A percentile compares a stretch with the other conserved stretches of the same genome.
Evolutionary conservation across 2,329 filamentous ascomycete species (phyloP).

Genomic region (Cladosporium sp.): DNA sequence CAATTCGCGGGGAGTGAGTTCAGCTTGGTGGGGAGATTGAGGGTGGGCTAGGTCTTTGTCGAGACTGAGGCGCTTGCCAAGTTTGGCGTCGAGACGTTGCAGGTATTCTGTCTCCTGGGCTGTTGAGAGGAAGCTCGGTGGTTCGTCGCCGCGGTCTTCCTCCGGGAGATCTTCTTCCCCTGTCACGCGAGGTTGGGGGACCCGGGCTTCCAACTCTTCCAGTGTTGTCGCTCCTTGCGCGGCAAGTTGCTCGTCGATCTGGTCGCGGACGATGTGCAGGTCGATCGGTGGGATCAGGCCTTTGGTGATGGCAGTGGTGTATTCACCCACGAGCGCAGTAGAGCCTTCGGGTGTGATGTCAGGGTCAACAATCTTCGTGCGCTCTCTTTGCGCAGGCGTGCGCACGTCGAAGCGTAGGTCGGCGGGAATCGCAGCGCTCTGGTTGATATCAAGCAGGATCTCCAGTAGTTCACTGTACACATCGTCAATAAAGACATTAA

Average conservation of each 20-base stretch:
- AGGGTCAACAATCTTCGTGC: conserved; percentile 37
- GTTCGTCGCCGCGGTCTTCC: conserved; percentile 56
- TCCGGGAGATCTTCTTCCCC: conserved; percentile 35
- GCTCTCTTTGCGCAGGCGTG: conserved; percentile 63
- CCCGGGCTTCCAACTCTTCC: conserved; percentile 43
- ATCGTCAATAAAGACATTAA: conserved; percentile 23
- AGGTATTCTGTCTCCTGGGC: conserved; percentile 76
- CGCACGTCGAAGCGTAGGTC: conserved; percentile 62
- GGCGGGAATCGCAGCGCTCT: conserved; percentile 55
- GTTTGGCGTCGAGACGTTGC: conserved; percentile 61
- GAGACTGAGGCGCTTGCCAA: conserved; percentile 44
- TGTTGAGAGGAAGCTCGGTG: conserved; percentile 67
- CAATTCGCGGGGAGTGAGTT: conserved; percentile 48
- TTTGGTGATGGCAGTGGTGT: conserved; percentile 39
- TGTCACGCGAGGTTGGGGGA: conserved; percentile 41
- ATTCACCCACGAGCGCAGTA: conserved; percentile 37
- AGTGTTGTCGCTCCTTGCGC: conserved; percentile 36
- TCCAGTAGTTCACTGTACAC: conserved; percentile 78
- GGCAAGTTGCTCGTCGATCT: conserved; percentile 37
- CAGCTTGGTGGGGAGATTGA: conserved; percentile 35
- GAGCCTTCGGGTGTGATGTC: conserved; percentile 37
- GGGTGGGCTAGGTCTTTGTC: conserved; percentile 2
- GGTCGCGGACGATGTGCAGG: conserved; percentile 36
- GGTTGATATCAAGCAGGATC: conserved; percentile 85
- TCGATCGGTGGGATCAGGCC: conserved; percentile 36